Base-by-base conservation (phyloP, 139 green algal species). In the Tetraselmis chui region DNA sequence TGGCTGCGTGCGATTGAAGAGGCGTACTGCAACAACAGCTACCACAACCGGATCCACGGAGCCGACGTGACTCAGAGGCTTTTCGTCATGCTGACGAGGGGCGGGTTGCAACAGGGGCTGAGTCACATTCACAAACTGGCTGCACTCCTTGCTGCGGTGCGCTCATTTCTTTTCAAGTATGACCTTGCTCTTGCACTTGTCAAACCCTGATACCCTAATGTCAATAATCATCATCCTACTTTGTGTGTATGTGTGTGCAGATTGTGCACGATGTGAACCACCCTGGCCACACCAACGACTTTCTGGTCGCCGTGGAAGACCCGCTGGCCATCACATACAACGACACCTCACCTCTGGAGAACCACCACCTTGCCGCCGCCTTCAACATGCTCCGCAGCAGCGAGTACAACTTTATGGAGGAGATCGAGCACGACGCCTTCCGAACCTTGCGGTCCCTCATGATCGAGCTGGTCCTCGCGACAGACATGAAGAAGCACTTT, bases 401-500 rank as follows among this genome's bases (percentile, higher is more conserved):
- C 24, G 79, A 86, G 30, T 85, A 91, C 83, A 85, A 91, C 82
- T 86, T 93, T 77, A 85, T 92, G 84, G 84, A 84, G 32, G 83
- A 83, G 28, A 79, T 93, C 67, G 28, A 75, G 0, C 59, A 80
- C 1, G 83, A 88, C 23, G 76, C 89, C 75, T 89, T 79, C 76
- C 32, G 81, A 23, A 80, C 84, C 1, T 31, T 93, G 29, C 88
- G 91, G 28, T 80, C 82, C 31, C 79, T 86, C 29, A 83, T 94
- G 27, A 92, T 94, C 58, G 89, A 93, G 76, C 82, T 90, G 79
- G 89, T 94, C 77, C 87, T 93, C 11, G 88, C 88, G 5, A 94
- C 91, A n/a, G 91, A 94, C 86, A 94, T 94, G 91, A 85, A 84
- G 86, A 77, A 88, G 75, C 90, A 93, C 82, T 93, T 94, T 84